Base-by-base conservation (phyloP, 2,329 filamentous ascomycete species). In the Moelleriella libera region DNA sequence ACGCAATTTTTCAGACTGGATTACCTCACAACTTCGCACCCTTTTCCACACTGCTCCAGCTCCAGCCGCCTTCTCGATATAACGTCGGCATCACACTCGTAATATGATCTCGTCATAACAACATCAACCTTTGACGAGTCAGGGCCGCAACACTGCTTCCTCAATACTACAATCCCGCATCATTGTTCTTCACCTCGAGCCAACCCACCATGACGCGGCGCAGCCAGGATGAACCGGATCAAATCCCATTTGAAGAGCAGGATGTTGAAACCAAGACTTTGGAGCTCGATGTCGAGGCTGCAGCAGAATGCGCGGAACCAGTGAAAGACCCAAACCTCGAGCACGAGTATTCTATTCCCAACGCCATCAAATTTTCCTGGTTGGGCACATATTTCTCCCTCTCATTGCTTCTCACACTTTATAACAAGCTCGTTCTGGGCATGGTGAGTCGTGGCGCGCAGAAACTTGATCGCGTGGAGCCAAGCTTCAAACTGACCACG, bases 381-480 rank as follows among this genome's bases (percentile, higher is more conserved):
- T 59, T 74, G 31, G 68, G 67, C 30, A 65, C 69, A 48, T 77
- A 77, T 58, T 76, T 77, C 56, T 63, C 71, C 55, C 67, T 68
- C 54, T 68, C 66, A 14, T 56, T 69, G 28, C 54, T 64, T 49
- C 60, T 79, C 47, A 79, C 75, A 6, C 64, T 79, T 28, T 78
- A 77, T 58, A 79, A 79, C 64, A 79, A 79, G 60, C 64, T 75
- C 31, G 71, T 79, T 28, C 61, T 79, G 48, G 70, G 70, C 54
- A 67, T 67, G 58, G 70, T 72, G 58, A 55, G 66, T 63, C 42
- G 43, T 40, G 5, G 10, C 28, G 11, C 21, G 21, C 21, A 30
- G 44, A 5, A 7, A 11, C 5, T 21, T 44, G 10, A 41, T 11
- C 14, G 30, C 32, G 12, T 37, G 2, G 32, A 37, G 32, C 32